Percentiles rank a stretch among this genome's conserved stretches.
phyloP scores from a whole-genome alignment of 345 rosid species.

The Gossypioides kirkii region DNA sequence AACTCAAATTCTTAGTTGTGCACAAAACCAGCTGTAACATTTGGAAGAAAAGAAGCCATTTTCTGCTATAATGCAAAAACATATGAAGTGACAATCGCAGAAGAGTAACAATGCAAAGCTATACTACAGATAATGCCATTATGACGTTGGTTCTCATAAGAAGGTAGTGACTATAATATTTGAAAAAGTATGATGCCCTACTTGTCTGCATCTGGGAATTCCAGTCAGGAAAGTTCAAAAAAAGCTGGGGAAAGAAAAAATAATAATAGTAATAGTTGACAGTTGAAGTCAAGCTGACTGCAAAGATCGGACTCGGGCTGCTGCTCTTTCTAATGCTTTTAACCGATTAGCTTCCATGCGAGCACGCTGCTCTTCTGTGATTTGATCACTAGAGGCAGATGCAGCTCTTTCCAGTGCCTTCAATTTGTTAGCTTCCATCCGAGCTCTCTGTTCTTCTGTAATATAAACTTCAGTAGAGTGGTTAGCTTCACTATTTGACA shows the following conservation, averaged over 20 bases:
- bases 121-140: neutral
- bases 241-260: neutral
- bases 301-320: slow-evolving; percentile 33
- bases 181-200: neutral
- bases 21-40: neutral
- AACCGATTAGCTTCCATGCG: slow-evolving; percentile 86
- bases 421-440: slow-evolving; percentile 74
- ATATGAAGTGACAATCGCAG: neutral
- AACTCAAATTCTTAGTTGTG: too few species aligned
- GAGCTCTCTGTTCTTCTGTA: slow-evolving; percentile 65
- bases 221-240: too few species aligned
- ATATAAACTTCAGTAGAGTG: slow-evolving; percentile 29
- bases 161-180: neutral
- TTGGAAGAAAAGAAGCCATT: neutral
- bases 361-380: slow-evolving; percentile 73
- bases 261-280: neutral
- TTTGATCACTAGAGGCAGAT: slow-evolving; percentile 19
- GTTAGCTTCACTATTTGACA: slow-evolving; percentile 14
- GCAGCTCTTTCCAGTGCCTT: slow-evolving; percentile 74
- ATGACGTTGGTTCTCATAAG: neutral
- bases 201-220: neutral
- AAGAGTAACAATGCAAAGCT: neutral
- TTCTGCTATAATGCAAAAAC: neutral
- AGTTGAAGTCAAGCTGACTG: slow-evolving; percentile 13
- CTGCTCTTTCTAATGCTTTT: slow-evolving; percentile 81